Evolutionary conservation across 176 grass and related monocot species (phyloP).

Genomic region (Cymbopogon citratus): DNA sequence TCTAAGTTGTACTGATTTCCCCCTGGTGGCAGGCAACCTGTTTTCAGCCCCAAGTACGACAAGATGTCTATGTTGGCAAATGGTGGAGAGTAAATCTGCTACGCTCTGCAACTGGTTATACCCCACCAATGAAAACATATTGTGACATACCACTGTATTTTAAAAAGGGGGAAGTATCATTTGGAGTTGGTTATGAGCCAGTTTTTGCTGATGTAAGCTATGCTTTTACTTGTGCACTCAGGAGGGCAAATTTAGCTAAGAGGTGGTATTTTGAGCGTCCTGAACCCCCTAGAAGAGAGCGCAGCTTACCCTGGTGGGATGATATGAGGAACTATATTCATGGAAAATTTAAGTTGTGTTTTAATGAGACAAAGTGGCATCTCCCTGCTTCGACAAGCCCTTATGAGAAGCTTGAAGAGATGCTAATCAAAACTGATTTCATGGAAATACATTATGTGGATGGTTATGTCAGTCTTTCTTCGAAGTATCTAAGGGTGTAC

Average conservation of each 20-base stretch:
- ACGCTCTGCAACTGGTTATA: slow-evolving; percentile 87
- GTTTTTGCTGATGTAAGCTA: slow-evolving; percentile 97
- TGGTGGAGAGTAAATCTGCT: slow-evolving; percentile 92
- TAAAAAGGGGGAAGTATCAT: slow-evolving; percentile 85
- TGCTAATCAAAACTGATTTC: slow-evolving; percentile 56
- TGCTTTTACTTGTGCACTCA: slow-evolving; percentile 91
- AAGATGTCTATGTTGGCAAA: slow-evolving; percentile 88
- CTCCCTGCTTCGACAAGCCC: slow-evolving; percentile 72
- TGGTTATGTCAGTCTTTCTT: slow-evolving; percentile 68
- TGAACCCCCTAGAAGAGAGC: slow-evolving; percentile 66
- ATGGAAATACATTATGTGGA: slow-evolving; percentile 90
- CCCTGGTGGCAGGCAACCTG: slow-evolving; percentile 65
- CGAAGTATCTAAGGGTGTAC: slow-evolving; percentile 56
- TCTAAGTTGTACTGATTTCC: slow-evolving; percentile 20
- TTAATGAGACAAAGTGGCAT: slow-evolving; percentile 66
- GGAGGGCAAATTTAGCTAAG: slow-evolving; percentile 86
- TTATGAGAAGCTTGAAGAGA: slow-evolving; percentile 74
- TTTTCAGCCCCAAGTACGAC: slow-evolving; percentile 91
- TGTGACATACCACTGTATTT: slow-evolving; percentile 64
- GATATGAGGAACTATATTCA: slow-evolving; percentile 98
- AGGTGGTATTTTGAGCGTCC: slow-evolving; percentile 57
- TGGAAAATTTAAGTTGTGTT: slow-evolving; percentile 65
- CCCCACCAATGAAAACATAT: slow-evolving; percentile 92
- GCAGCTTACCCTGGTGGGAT: slow-evolving; percentile 99
- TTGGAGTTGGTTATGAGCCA: slow-evolving; percentile 92